These are phyloP conservation scores for Pseudogymnoascus pannorum DNA, from an alignment of 2,329 filamentous ascomycete species.

Conservation along the genomic window DNA sequence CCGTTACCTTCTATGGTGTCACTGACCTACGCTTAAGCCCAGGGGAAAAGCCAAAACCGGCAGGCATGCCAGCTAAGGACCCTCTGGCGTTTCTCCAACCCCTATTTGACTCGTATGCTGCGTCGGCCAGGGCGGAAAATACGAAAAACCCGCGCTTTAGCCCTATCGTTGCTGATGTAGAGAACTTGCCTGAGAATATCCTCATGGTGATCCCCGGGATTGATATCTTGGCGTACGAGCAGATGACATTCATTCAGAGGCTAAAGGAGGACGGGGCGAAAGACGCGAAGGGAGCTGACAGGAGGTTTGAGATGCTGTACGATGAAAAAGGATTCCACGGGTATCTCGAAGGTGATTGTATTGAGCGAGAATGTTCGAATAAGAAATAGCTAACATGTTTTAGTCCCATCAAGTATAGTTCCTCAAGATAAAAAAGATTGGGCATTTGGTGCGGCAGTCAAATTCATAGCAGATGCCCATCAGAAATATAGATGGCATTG, in stretches of 20 bases:
- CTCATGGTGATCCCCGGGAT: constrained; percentile 34
- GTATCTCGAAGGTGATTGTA: constrained; percentile 25
- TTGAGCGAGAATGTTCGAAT: neutral
- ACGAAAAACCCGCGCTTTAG: constrained; percentile 31
- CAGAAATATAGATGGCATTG: neutral
- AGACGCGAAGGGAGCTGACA: constrained; percentile 21
- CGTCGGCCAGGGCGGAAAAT: constrained; percentile 23
- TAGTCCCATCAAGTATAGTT: neutral
- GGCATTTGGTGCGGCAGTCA: neutral
- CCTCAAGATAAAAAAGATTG: neutral
- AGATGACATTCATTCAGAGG: constrained; percentile 33
- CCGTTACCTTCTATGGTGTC: neutral
- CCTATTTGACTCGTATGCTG: constrained; percentile 39
- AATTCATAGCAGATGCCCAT: neutral
- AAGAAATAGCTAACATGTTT: neutral
- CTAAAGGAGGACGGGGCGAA: constrained; percentile 24
- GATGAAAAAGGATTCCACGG: constrained; percentile 25
- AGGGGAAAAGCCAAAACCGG: neutral
- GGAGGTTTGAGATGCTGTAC: constrained; percentile 20
- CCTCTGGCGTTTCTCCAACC: constrained; percentile 33
- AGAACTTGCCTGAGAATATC: constrained; percentile 32
- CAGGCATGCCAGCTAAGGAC: constrained; percentile 27
- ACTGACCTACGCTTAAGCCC: neutral
- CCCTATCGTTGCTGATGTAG: constrained; percentile 30
- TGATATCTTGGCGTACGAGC: constrained; percentile 37